phyloP scores from a whole-genome alignment of 73 alveolate genomes.

The Blepharisma stoltei region DNA sequence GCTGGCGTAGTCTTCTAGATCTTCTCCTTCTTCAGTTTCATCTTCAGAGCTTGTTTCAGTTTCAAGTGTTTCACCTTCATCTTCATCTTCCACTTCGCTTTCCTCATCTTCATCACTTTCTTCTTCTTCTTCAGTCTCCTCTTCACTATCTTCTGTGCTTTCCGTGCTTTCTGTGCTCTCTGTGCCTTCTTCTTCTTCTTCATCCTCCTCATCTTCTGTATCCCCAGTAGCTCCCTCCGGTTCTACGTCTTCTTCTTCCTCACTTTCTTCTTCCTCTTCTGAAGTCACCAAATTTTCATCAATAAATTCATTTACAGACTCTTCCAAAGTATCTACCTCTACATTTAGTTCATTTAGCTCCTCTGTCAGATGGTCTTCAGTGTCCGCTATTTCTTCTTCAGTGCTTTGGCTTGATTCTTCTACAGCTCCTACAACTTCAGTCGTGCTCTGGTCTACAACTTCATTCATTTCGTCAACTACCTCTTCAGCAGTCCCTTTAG shows the following conservation, averaged over 20 bases:
- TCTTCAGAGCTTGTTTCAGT: not conserved
- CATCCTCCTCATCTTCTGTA: slow-evolving; percentile 25
- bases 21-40: slow-evolving; percentile 24
- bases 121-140: slow-evolving; percentile 27
- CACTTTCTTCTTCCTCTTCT: slow-evolving; percentile 28
- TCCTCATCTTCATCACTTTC: slow-evolving; percentile 32
- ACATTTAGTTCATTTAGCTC: not conserved
- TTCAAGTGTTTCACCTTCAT: not conserved
- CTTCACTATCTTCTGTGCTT: slow-evolving; percentile 28
- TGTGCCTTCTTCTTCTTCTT: slow-evolving; percentile 20
- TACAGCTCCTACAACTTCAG: too few relatives aligned
- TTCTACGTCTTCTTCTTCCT: slow-evolving; percentile 32
- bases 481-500: too few relatives aligned
- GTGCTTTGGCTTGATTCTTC: too few relatives aligned
- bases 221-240: slow-evolving; percentile 13
- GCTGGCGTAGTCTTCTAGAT: not conserved
- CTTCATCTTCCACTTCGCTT: slow-evolving; percentile 33
- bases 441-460: too few relatives aligned
- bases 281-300: not conserved
- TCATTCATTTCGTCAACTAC: too few relatives aligned
- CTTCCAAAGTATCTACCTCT: not conserved
- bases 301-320: not conserved
- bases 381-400: too few relatives aligned
- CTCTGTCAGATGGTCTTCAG: too few relatives aligned
- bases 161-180: slow-evolving; percentile 13